Conservation (phyloP, 257 asterid genomes). For the Misopates orontium region DNA sequence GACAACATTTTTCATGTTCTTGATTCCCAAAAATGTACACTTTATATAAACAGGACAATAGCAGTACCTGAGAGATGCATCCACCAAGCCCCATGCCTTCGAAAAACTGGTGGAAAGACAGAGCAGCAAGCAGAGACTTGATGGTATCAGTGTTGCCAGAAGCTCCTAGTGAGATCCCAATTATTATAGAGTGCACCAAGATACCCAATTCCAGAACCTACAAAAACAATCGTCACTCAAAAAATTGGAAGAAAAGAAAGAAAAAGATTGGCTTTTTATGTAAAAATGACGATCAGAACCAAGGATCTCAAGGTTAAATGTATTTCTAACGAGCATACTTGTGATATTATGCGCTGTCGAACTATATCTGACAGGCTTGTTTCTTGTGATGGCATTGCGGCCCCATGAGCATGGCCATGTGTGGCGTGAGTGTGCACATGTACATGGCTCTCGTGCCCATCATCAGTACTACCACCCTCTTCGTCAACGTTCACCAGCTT, state of each 20-base stretch:
- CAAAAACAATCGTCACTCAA: background rate
- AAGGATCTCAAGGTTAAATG: constrained; percentile 20
- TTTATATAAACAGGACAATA: constrained; percentile 1
- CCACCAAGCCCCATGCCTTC: constrained; percentile 81
- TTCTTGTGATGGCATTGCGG: constrained; percentile 32
- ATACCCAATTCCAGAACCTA: constrained; percentile 69
- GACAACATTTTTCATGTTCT: constrained; percentile 30
- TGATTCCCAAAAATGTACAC: constrained; percentile 14
- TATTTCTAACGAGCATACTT: constrained; percentile 29
- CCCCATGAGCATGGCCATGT: constrained; percentile 49
- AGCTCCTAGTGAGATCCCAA: constrained; percentile 60
- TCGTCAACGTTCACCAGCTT: constrained; percentile 38
- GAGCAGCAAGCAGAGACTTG: constrained; percentile 56
- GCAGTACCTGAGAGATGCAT: constrained; percentile 59
- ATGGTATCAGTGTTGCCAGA: constrained; percentile 46
- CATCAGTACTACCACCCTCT: constrained; percentile 23
- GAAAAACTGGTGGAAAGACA: constrained; percentile 66
- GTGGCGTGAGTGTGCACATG: constrained; percentile 37
- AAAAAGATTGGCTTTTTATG: background rate
- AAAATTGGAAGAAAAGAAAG: background rate
- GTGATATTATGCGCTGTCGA: constrained; percentile 63
- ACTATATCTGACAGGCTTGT: constrained; percentile 34
- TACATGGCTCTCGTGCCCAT: constrained; percentile 30
- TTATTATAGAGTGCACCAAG: constrained; percentile 63
- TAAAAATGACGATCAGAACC: background rate